Percentiles rank a stretch among this genome's conserved stretches.
phyloP scores from a whole-genome alignment of 2,329 filamentous ascomycete species.

The Botryotinia narcissicola region DNA sequence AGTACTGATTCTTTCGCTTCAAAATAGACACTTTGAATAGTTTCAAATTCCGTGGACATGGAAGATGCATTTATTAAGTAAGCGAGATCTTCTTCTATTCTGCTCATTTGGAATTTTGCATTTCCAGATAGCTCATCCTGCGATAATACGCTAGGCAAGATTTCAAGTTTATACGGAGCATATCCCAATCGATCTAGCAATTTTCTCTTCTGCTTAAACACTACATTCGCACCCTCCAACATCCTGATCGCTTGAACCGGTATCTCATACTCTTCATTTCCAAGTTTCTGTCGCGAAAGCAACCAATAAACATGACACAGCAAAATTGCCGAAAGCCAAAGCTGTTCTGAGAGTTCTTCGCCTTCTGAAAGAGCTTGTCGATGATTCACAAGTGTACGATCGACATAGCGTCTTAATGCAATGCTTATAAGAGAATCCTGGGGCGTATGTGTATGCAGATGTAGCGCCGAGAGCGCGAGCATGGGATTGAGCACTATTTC shows the following conservation, averaged over 20 bases:
- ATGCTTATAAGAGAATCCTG: neutral
- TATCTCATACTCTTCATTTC: neutral
- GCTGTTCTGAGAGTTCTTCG: neutral
- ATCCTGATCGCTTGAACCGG: neutral
- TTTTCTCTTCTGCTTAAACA: neutral
- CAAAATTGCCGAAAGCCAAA: neutral
- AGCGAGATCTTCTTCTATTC: neutral
- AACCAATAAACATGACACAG: neutral
- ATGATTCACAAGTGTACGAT: neutral
- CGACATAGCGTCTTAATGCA: neutral
- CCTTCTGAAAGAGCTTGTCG: neutral
- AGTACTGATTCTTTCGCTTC: neutral
- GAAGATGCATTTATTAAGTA: neutral
- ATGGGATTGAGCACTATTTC: neutral
- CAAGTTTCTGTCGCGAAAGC: neutral
- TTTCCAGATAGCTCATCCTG: neutral
- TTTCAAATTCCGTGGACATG: neutral
- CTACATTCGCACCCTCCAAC: neutral
- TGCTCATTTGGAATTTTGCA: neutral
- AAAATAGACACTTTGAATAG: neutral
- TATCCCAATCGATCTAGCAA: neutral
- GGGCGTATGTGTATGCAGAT: neutral
- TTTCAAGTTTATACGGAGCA: neutral
- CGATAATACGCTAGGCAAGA: neutral
- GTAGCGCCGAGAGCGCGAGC: neutral